A percentile compares a stretch with the other conserved stretches of the same genome.
Evolutionary conservation across 1,284 basidiomycete genomes (phyloP).

Genomic region (Phellopilus nigrolimitatus): DNA sequence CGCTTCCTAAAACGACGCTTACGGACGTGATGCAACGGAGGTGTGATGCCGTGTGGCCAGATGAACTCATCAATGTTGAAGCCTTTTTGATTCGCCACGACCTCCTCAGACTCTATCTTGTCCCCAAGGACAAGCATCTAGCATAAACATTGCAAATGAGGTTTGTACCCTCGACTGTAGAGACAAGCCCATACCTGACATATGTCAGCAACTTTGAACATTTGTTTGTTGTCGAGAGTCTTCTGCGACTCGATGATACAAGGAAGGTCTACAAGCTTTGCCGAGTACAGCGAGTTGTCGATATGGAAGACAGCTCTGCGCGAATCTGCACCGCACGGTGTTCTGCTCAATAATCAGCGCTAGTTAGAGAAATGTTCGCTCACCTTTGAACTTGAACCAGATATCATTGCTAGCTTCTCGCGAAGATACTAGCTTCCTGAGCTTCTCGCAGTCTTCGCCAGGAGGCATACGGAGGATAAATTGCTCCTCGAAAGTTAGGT

Average conservation of each 20-base stretch:
- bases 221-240: conserved; percentile 91
- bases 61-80: conserved; percentile 96
- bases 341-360: conserved; percentile 2
- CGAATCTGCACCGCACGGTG: conserved; percentile 57
- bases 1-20: conserved; percentile 93
- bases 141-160: conserved; percentile 20
- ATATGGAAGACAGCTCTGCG: conserved; percentile 89
- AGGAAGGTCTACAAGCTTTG: conserved; percentile 96
- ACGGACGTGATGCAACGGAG: conserved; percentile 86
- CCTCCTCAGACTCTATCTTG: conserved; percentile 69
- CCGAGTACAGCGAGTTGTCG: conserved; percentile 74
- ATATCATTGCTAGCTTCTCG: conserved; percentile 82
- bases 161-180: too few species aligned
- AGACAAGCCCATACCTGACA: conserved; percentile 65
- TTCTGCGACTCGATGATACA: conserved; percentile 96
- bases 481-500: conserved; percentile 95
- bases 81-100: conserved; percentile 48
- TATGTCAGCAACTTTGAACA: conserved; percentile 99
- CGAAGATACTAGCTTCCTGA: conserved; percentile 77
- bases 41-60: conserved; percentile 95
- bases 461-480: conserved; percentile 91
- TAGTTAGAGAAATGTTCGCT: conserved; percentile 21
- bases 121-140: conserved; percentile 87
- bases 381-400: conserved; percentile 98
- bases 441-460: conserved; percentile 72